Percentiles rank a stretch among this genome's conserved stretches.
Conservation (phyloP, 352 stramenopile genomes). For the Phytophthora ohioensis region DNA sequence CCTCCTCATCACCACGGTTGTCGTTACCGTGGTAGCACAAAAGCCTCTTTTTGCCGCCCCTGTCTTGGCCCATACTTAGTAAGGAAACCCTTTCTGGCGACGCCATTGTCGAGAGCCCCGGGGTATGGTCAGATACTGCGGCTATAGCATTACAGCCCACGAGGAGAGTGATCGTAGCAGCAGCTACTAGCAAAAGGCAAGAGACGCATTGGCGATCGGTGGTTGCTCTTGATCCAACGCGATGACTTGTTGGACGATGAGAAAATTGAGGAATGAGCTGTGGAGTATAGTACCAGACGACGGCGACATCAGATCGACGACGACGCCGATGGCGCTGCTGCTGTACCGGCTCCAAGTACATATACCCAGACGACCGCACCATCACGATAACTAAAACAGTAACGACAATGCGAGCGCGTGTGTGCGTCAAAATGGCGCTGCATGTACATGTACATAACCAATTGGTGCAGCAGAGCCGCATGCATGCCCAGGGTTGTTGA, state of each 20-base stretch:
- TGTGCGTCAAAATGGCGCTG: too few species aligned
- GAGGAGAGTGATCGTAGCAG: too few species aligned
- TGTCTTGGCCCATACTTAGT: not conserved
- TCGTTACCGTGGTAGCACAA: conserved; percentile 3
- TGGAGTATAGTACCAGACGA: too few species aligned
- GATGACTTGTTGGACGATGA: not conserved
- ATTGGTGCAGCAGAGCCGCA: too few species aligned
- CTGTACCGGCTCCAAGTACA: too few species aligned
- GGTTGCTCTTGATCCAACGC: not conserved
- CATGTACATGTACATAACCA: too few species aligned
- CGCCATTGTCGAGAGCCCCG: not conserved
- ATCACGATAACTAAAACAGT: too few species aligned
- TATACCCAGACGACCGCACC: too few species aligned
- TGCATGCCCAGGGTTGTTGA: too few species aligned
- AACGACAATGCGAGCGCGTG: too few species aligned
- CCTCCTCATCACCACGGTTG: not conserved
- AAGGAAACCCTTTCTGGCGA: not conserved
- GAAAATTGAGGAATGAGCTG: not conserved
- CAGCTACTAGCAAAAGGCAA: not conserved
- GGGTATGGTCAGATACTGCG: not conserved
- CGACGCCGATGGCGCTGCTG: too few species aligned
- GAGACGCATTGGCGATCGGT: not conserved
- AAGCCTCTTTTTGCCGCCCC: not conserved
- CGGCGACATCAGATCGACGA: too few species aligned
- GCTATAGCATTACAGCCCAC: not conserved